Percentiles rank a stretch among this genome's conserved stretches.
These are phyloP conservation scores for Russula vinacea DNA, from an alignment of 768 basidiomycete species.

Conservation along the genomic window DNA sequence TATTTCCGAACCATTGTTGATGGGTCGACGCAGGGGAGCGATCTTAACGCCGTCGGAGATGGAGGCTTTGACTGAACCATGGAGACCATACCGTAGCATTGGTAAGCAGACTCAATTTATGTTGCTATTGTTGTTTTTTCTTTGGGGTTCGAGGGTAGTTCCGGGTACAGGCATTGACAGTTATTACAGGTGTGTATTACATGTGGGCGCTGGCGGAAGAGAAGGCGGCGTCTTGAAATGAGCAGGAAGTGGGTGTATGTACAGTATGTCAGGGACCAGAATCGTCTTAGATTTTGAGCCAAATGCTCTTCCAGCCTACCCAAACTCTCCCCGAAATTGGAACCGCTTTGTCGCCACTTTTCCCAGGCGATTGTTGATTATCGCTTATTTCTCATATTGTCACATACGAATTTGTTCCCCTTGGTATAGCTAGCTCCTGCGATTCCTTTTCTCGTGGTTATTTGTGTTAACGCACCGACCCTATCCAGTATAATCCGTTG, in stretches of 20 bases:
- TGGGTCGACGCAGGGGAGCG: conserved; percentile 50
- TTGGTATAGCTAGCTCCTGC: neutral
- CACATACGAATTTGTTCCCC: neutral
- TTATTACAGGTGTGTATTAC: conserved; percentile 64
- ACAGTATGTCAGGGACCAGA: no score
- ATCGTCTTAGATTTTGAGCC: no score
- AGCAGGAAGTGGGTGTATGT: no score
- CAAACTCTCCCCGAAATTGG: neutral
- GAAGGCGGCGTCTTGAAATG: conserved; percentile 17
- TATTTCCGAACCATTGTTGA: no score
- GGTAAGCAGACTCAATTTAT: conserved; percentile 44
- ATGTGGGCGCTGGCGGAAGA: conserved; percentile 78
- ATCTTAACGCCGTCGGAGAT: conserved; percentile 79
- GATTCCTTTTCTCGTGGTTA: neutral
- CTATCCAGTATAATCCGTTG: neutral
- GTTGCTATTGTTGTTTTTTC: neutral
- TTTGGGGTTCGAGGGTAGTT: neutral
- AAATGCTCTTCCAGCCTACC: no score
- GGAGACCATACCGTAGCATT: conserved; percentile 80
- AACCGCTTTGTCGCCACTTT: neutral
- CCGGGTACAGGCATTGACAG: conserved; percentile 12
- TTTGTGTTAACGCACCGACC: neutral
- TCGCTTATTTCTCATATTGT: neutral
- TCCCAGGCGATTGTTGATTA: neutral
- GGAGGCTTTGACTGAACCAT: conserved; percentile 68